Percentiles rank a stretch among this genome's conserved stretches.
Evolutionary conservation across 768 basidiomycete species (phyloP).

Genomic region (Agaricus bisporus): DNA sequence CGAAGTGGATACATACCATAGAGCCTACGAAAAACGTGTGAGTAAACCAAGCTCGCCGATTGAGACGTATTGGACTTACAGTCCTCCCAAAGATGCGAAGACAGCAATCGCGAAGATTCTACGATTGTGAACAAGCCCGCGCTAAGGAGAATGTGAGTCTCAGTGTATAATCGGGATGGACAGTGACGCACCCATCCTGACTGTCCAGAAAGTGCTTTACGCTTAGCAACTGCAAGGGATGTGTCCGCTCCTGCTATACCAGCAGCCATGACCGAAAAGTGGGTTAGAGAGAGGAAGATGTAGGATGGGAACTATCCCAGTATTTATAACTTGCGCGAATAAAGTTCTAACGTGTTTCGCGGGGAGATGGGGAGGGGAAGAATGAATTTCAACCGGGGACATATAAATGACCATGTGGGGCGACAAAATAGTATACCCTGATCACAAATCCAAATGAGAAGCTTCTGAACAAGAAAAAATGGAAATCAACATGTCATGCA

Average conservation of each 20-base stretch:
- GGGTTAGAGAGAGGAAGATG: neutral
- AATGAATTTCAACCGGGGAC: too few species aligned
- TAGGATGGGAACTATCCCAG: neutral
- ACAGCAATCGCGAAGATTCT: constrained; percentile 62
- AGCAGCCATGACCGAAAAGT: constrained; percentile 36
- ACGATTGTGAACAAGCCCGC: constrained; percentile 59
- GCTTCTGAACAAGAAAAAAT: too few species aligned
- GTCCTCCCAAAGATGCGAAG: constrained; percentile 74
- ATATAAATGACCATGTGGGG: neutral
- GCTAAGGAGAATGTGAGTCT: constrained; percentile 29
- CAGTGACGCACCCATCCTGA: constrained; percentile 56
- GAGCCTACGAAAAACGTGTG: constrained; percentile 32
- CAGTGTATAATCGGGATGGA: neutral
- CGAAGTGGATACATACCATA: constrained; percentile 39
- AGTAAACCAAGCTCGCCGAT: neutral
- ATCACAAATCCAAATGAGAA: too few species aligned
- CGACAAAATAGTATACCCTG: too few species aligned
- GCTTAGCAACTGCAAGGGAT: constrained; percentile 36
- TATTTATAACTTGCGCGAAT: constrained; percentile 2
- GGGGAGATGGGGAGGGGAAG: neutral
- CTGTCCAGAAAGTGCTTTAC: constrained; percentile 51
- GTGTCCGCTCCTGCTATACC: constrained; percentile 25
- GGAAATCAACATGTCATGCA: too few species aligned
- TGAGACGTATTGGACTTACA: constrained; percentile 36
- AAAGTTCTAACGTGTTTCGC: constrained; percentile 1